A percentile compares a stretch with the other conserved stretches of the same genome.
Evolutionary conservation across 805 yeast species (phyloP).

Genomic region (Sugiyamaella floridensis): DNA sequence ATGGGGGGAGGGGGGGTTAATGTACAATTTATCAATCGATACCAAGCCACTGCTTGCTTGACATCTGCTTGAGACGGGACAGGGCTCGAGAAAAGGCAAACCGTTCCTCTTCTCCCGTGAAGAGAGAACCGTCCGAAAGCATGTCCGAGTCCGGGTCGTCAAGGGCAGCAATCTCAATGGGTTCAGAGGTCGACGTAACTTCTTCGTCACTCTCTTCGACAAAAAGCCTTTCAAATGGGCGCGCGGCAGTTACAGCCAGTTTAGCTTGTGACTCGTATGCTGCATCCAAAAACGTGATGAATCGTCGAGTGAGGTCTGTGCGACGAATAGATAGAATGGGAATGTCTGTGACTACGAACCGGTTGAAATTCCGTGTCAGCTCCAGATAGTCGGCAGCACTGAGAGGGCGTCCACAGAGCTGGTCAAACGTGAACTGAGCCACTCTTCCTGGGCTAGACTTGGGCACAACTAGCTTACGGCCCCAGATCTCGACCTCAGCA

Average conservation of each 20-base stretch:
- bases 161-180: conserved; percentile 35
- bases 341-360: conserved; percentile 86
- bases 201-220: conserved; percentile 55
- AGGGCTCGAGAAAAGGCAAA: conserved; percentile 96
- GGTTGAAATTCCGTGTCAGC: conserved; percentile 64
- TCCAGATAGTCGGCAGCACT: conserved; percentile 94
- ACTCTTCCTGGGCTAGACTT: conserved; percentile 67
- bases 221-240: conserved; percentile 75
- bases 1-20: no score
- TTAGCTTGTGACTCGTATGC: conserved; percentile 87
- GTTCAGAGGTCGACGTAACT: background rate
- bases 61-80: conserved; percentile 87
- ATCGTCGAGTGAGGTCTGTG: conserved; percentile 81
- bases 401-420: conserved; percentile 78
- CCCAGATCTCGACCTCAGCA: conserved; percentile 63
- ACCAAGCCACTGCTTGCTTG: conserved; percentile 73
- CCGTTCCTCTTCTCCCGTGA: conserved; percentile 88
- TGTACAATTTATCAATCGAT: background rate
- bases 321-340: conserved; percentile 74
- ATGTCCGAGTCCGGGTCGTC: conserved; percentile 71
- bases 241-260: conserved; percentile 83
- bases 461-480: conserved; percentile 73
- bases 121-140: conserved; percentile 30
- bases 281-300: conserved; percentile 92
- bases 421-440: conserved; percentile 82